Base-by-base conservation (phyloP, 108 stramenopile genomes). In the Pseudonitzschia pungens region DNA sequence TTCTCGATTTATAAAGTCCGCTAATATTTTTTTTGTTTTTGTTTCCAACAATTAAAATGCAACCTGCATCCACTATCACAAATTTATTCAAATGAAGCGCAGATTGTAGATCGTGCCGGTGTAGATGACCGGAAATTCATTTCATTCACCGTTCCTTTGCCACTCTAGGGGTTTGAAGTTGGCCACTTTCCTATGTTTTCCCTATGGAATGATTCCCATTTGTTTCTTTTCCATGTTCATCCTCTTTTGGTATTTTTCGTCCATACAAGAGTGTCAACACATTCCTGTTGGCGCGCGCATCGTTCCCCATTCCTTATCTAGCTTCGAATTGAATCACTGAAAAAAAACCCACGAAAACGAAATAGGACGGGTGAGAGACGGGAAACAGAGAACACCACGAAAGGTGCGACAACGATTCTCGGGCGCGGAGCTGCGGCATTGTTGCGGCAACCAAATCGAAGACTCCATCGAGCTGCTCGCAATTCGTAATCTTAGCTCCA, bases 281-380 rank as follows among this genome's bases (percentile, higher is more conserved):
- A 3, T 12, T 45, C 22, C 43, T 45, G 45, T 68, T 22, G 14
- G 6, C 43, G 9, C 7, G 14, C 44, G 21, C 41, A n/a, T 12
- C 16, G 18, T 33, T 33, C 53, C 44, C 41, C 51, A 32, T 43
- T 36, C 11, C 43, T 74, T 76, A 87, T 72, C 89, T 78, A 33
- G 89, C 89, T 65, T 90, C 89, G 54, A 90, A 90, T 85, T 90
- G 89, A 52, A 87, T 87, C 79, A 90, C 89, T 90, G 15, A 70
- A 57, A 31, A 54, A 14, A 32, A 33, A 27, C 32, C 2, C 36
- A 36, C 36, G 6, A 2, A 36, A 2, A 36, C 36, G 6, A 36
- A 36, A 22, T 48, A 9, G 24, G 21, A 28, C 15, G 33, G 15
- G 32, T 40, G 60, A 62, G 36, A 40, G 54, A 24, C 24, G 8